Conservation (phyloP, 768 basidiomycete genomes). For the Amanita pseudoporphyria region DNA sequence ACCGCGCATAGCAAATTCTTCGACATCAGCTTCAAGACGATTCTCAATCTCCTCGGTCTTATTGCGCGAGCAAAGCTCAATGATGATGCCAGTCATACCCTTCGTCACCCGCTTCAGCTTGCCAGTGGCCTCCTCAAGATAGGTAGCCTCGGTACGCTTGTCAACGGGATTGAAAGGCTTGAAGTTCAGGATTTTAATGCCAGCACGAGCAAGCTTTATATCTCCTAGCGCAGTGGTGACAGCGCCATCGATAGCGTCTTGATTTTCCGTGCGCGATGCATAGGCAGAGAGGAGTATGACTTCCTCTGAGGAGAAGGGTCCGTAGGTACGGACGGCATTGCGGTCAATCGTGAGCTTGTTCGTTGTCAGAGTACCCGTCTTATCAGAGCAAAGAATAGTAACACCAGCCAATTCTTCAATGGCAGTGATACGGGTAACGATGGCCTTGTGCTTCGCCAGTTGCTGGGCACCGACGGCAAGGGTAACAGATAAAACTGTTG, state of each 20-base stretch:
- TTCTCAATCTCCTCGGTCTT: conserved; percentile 91
- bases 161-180: conserved; percentile 99
- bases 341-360: conserved; percentile 99
- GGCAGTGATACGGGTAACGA: conserved; percentile 98
- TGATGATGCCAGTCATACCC: conserved; percentile 99
- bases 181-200: conserved; percentile 96
- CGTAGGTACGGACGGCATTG: conserved; percentile 85
- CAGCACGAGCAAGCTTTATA: conserved; percentile 64
- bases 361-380: conserved; percentile 96
- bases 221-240: conserved; percentile 78
- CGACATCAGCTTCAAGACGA: conserved; percentile 87
- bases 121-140: conserved; percentile 89
- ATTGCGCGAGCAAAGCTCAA: conserved; percentile 95
- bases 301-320: conserved; percentile 79
- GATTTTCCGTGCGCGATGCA: conserved; percentile 97
- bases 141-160: conserved; percentile 99
- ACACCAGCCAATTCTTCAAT: conserved; percentile 98
- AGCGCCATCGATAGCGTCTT: conserved; percentile 92
- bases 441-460: conserved; percentile 98
- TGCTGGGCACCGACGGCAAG: conserved; percentile 99
- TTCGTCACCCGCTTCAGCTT: conserved; percentile 98
- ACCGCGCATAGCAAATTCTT: conserved; percentile 93
- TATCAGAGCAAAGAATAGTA: conserved; percentile 98
- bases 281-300: conserved; percentile 92
- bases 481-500: conserved; percentile 95